Conservation (phyloP, 1,284 basidiomycete genomes). For the Cutaneotrichosporon cyanovorans region DNA sequence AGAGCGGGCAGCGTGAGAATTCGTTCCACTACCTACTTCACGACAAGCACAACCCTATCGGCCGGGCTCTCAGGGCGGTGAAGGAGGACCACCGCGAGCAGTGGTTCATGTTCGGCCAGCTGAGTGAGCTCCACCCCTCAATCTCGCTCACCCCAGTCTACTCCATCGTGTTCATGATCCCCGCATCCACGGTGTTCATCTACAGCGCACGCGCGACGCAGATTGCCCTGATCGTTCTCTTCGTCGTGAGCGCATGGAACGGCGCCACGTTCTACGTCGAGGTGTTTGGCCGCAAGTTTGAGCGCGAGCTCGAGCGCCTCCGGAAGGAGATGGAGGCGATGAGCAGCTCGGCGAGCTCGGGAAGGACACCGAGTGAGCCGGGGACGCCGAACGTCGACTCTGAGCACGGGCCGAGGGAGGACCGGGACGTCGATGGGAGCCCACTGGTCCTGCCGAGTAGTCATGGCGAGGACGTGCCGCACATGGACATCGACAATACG, state of each 20-base stretch:
- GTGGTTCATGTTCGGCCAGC: constrained; percentile 77
- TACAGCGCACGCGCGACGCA: constrained; percentile 66
- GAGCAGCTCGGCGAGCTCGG: constrained; percentile 23
- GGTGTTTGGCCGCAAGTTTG: constrained; percentile 92
- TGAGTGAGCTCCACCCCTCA: constrained; percentile 51
- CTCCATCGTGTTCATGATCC: constrained; percentile 74
- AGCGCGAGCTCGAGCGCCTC: constrained; percentile 76
- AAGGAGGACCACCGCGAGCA: constrained; percentile 58
- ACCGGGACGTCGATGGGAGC: constrained; percentile 10
- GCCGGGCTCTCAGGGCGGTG: constrained; percentile 58
- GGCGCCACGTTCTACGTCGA: constrained; percentile 68
- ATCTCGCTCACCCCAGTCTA: constrained; percentile 55
- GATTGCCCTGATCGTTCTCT: constrained; percentile 66
- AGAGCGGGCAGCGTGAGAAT: constrained; percentile 75
- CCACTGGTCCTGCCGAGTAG: constrained; percentile 31
- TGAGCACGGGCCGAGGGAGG: background rate
- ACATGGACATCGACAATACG: background rate
- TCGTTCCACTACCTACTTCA: constrained; percentile 77
- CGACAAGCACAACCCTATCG: constrained; percentile 74
- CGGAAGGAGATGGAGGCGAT: constrained; percentile 59
- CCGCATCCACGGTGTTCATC: constrained; percentile 65
- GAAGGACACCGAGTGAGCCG: constrained; percentile 5
- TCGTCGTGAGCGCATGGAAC: constrained; percentile 63
- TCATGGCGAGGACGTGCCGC: constrained; percentile 12
- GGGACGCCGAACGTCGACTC: constrained; percentile 7